Conservation (phyloP, 139 green algal species). For the Parachlorella kessleri region DNA sequence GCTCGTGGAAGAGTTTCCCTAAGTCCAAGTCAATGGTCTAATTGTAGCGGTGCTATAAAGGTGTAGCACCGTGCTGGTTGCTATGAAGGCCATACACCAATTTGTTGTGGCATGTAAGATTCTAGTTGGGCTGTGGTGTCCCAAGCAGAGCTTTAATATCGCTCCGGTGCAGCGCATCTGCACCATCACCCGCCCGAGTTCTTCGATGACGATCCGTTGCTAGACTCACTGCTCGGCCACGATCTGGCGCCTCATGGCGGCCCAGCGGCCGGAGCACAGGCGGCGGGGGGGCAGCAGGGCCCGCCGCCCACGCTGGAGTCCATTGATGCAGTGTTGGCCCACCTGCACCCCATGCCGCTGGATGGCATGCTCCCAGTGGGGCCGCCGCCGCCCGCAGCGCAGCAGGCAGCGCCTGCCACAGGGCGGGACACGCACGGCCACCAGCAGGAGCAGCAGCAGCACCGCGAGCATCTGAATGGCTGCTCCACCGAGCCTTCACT, state of each 20-base stretch:
- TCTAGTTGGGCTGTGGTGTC: too few species aligned
- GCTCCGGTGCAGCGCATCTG: not conserved
- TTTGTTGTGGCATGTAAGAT: too few species aligned
- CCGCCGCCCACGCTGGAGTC: not conserved
- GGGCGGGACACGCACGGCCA: not conserved
- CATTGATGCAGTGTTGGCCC: not conserved
- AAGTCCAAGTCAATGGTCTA: too few species aligned
- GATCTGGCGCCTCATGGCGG: not conserved
- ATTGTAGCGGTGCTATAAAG: too few species aligned
- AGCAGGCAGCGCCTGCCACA: not conserved
- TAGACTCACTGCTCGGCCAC: not conserved
- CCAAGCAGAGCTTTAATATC: too few species aligned
- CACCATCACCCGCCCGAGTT: not conserved
- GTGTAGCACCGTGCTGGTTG: too few species aligned
- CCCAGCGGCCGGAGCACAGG: too few species aligned
- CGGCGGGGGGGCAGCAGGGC: not conserved
- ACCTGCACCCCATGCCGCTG: not conserved
- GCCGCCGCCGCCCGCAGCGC: too few species aligned
- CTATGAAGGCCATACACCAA: too few species aligned
- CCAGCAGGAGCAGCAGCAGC: not conserved
- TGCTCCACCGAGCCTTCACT: not conserved
- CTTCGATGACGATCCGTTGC: not conserved
- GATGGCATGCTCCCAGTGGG: not conserved
- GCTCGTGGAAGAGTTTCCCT: too few species aligned
- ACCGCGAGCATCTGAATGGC: not conserved